These are phyloP conservation scores for Neospora caninum DNA, from an alignment of 169 alveolate species.

Conservation along the genomic window DNA sequence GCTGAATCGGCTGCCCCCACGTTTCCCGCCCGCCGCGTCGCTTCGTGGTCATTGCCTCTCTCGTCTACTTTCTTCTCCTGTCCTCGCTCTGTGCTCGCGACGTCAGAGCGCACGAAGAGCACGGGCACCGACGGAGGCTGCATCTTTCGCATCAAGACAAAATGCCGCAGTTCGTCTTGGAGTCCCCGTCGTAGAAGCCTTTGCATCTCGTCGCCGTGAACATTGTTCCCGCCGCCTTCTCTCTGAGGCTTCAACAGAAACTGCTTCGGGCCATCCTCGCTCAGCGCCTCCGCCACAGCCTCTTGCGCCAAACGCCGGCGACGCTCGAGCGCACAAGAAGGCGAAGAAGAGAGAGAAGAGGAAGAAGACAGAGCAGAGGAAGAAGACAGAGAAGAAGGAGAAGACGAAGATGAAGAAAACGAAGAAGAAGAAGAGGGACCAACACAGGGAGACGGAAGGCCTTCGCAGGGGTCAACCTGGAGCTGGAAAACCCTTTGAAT, in stretches of 20 bases:
- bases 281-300: slow-evolving; percentile 67
- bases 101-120: not conserved
- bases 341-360: not conserved
- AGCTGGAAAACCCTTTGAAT: slow-evolving; percentile 41
- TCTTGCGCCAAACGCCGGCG: slow-evolving; percentile 64
- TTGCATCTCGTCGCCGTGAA: slow-evolving; percentile 74
- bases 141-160: slow-evolving; percentile 75
- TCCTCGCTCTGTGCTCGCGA: not conserved
- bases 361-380: not conserved
- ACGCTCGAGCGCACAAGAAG: slow-evolving; percentile 46
- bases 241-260: slow-evolving; percentile 83
- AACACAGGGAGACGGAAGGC: not conserved
- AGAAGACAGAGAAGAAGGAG: not conserved
- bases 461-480: slow-evolving; percentile 49
- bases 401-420: not conserved
- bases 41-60: not conserved
- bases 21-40: not conserved
- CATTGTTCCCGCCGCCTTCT: slow-evolving; percentile 88
- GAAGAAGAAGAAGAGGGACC: no score
- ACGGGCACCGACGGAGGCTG: slow-evolving; percentile 64
- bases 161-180: slow-evolving; percentile 50
- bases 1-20: not conserved
- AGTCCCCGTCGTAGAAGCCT: slow-evolving; percentile 66
- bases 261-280: slow-evolving; percentile 69
- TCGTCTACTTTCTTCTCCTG: not conserved